These are phyloP conservation scores for Pyrenochaeta sp. DNA, from an alignment of 2,329 filamentous ascomycete genomes.

Conservation along the genomic window DNA sequence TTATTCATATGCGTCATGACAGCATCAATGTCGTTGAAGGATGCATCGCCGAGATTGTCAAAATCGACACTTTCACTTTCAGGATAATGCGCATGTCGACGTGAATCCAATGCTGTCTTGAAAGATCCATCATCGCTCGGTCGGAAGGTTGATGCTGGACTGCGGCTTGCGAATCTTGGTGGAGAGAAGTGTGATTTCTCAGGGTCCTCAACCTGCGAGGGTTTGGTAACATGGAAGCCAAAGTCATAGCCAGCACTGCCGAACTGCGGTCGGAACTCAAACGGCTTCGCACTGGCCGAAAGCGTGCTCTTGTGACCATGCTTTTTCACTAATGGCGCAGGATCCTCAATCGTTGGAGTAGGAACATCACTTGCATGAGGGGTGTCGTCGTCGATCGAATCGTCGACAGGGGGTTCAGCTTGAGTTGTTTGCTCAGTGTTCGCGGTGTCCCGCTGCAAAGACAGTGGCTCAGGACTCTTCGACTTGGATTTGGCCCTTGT, in stretches of 20 bases:
- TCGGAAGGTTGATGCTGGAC: constrained; percentile 50
- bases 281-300: constrained; percentile 76
- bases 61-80: constrained; percentile 50
- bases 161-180: constrained; percentile 40
- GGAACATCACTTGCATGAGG: constrained; percentile 38
- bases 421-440: constrained; percentile 19
- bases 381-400: constrained; percentile 27
- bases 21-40: constrained; percentile 88
- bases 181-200: constrained; percentile 28
- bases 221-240: constrained; percentile 50
- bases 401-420: constrained; percentile 26
- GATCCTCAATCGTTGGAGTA: constrained; percentile 42
- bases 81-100: constrained; percentile 43
- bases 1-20: constrained; percentile 88
- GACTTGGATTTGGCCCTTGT: constrained; percentile 34
- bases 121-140: constrained; percentile 52
- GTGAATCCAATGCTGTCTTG: constrained; percentile 47
- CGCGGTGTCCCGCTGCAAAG: constrained; percentile 17
- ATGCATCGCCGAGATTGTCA: constrained; percentile 50
- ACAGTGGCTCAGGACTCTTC: constrained; percentile 36
- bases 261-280: constrained; percentile 58
- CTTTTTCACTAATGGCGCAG: constrained; percentile 31
- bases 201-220: constrained; percentile 39
- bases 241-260: constrained; percentile 45
- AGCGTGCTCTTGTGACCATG: constrained; percentile 61